Base-by-base conservation (phyloP, 306 rosid species). In the Canavalia gladiata region DNA sequence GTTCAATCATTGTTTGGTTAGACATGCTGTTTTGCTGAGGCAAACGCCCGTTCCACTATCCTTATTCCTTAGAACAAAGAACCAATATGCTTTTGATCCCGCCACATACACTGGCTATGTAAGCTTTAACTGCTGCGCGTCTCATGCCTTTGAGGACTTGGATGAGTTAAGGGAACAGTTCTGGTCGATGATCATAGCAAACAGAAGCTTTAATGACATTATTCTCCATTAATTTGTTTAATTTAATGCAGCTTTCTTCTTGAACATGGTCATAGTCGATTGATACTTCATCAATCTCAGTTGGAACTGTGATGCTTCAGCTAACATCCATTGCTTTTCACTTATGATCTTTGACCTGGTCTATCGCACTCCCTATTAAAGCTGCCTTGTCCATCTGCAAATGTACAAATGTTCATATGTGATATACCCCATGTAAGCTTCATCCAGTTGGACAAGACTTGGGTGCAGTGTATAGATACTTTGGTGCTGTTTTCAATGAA, bases 361-460 rank as follows among this genome's bases (percentile, higher is more conserved):
- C 97, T 50, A 96, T 93, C 82, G 87, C 99, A 34, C 97, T 92
- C 65, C 99, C 98, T 57, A 96, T 74, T 41, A 96, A 85, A 52
- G 99, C 97, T 71, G 99, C 98, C 72, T 93, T 96, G 90, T 96
- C 98, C 99, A 96, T 93, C 98, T 96, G 83, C 80, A 86, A 65
- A 13, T 69, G 59, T 55, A 83, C 12, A 67, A 18, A 79, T 56
- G 8, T 60, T 47, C 18, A 28, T 18, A 66, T 41, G 41, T 37
- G 4, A 45, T 45, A 45, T 45, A 8, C 49, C 49, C 49, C 3
- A 5, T 45, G 9, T 45, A 45, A 4, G 9, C 1, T 5, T 45
- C 9, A 45, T 45, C 3, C 49, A 37, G 2, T 37, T 37, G 41
- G 41, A 37, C 41, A 37, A 37, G 41, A 37, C 41, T 37, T 37